phyloP scores from a whole-genome alignment of 257 asterid species.

The Nicotiana otophora region DNA sequence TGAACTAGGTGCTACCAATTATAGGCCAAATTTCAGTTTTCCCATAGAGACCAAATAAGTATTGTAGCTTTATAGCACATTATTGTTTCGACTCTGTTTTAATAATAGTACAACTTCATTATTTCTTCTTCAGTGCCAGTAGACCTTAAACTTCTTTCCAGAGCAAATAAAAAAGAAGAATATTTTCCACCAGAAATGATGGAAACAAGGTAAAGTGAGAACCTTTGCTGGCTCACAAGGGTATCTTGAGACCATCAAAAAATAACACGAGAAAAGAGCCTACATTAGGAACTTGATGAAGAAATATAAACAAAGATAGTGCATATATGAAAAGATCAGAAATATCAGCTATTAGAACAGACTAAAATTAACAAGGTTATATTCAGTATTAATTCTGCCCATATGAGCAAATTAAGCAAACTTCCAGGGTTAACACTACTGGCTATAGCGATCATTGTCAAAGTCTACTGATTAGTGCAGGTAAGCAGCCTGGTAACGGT shows the following conservation, averaged over 20 bases:
- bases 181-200: background rate
- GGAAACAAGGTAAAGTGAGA: background rate
- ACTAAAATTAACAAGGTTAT: constrained; percentile 47
- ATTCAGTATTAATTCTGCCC: constrained; percentile 31
- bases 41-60: background rate
- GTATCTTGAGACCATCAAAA: background rate
- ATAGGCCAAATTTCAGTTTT: background rate
- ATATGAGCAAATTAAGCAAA: constrained; percentile 45
- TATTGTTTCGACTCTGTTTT: background rate
- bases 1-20: no score
- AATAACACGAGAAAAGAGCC: background rate
- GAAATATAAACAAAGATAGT: constrained; percentile 15
- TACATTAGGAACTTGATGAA: background rate
- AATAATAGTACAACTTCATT: no score
- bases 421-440: constrained; percentile 51
- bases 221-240: background rate
- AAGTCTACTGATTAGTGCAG: constrained; percentile 79
- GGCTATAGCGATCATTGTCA: constrained; percentile 55
- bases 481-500: constrained; percentile 85
- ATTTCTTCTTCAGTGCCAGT: background rate
- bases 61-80: background rate
- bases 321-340: constrained; percentile 28
- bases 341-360: constrained; percentile 59
- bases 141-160: background rate
- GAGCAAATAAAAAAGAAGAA: background rate